Conservation (phyloP, 2,329 filamentous ascomycete genomes). For the Diaporthe sp. region DNA sequence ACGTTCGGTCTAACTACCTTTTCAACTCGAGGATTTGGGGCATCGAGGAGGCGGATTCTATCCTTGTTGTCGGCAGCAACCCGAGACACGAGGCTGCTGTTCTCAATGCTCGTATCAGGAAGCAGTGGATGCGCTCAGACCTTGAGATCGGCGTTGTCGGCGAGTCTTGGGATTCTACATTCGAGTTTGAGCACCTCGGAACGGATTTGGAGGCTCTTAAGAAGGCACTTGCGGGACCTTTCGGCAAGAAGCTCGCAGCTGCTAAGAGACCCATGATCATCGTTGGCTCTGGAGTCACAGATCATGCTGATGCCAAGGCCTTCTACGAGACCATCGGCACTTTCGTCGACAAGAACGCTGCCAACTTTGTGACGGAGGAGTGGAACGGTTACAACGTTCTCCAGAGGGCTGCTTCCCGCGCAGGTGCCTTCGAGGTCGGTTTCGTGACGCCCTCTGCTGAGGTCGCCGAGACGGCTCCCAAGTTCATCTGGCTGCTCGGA, state of each 20-base stretch:
- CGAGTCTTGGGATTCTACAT: constrained; percentile 91
- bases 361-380: constrained; percentile 86
- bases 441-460: constrained; percentile 87
- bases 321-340: constrained; percentile 91
- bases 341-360: constrained; percentile 93
- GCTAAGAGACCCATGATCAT: constrained; percentile 98
- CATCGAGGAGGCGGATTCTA: constrained; percentile 91
- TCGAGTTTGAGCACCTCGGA: constrained; percentile 93
- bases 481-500: constrained; percentile 96
- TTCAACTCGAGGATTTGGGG: constrained; percentile 97
- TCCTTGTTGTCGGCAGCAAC: constrained; percentile 95
- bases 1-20: constrained; percentile 92
- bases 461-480: constrained; percentile 86
- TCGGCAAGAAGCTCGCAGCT: constrained; percentile 89
- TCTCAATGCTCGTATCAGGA: constrained; percentile 95
- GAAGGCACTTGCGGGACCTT: constrained; percentile 83
- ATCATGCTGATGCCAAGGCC: constrained; percentile 90
- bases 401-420: constrained; percentile 90
- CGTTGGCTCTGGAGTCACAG: constrained; percentile 89
- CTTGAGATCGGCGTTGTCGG: constrained; percentile 93
- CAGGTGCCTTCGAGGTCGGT: constrained; percentile 94
- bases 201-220: constrained; percentile 83
- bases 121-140: constrained; percentile 97
- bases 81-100: constrained; percentile 94
- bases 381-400: constrained; percentile 99